Conservation (phyloP, 1,139 yeast species). For the Casaregolazyma suthepensis region DNA sequence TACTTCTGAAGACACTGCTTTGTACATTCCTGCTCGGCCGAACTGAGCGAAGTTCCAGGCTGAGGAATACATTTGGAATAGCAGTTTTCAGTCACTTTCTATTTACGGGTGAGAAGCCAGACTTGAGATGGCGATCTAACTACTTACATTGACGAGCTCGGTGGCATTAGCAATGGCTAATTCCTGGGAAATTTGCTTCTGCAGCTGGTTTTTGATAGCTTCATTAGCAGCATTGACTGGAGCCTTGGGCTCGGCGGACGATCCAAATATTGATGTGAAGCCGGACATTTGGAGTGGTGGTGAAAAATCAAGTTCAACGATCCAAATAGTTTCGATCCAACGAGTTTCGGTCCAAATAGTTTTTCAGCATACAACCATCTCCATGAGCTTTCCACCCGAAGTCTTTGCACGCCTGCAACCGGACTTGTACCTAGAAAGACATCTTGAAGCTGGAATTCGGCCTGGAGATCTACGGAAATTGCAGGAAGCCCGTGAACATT, state of each 20-base stretch:
- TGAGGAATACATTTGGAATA: constrained; percentile 64
- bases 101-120: constrained; percentile 1
- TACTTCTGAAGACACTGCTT: constrained; percentile 78
- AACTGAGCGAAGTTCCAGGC: constrained; percentile 46
- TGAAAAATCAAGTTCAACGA: too few species aligned
- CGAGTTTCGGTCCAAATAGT: background rate
- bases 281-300: constrained; percentile 24
- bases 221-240: constrained; percentile 26
- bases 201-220: constrained; percentile 53
- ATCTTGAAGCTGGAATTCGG: constrained; percentile 72
- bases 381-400: constrained; percentile 66
- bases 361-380: background rate
- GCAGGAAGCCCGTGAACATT: constrained; percentile 62
- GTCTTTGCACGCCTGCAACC: constrained; percentile 84
- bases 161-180: constrained; percentile 86
- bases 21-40: constrained; percentile 52
- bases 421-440: constrained; percentile 73
- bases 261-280: constrained; percentile 39
- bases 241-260: constrained; percentile 23
- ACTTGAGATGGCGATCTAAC: background rate
- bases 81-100: constrained; percentile 80
- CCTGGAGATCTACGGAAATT: constrained; percentile 49
- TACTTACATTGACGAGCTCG: constrained; percentile 58
- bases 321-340: too few species aligned
- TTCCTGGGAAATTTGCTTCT: constrained; percentile 71